Evolutionary conservation across 2,329 filamentous ascomycete species (phyloP), one percentile per base, ranked within the genome.

Genomic region (Cordyceps cicadae): DNA sequence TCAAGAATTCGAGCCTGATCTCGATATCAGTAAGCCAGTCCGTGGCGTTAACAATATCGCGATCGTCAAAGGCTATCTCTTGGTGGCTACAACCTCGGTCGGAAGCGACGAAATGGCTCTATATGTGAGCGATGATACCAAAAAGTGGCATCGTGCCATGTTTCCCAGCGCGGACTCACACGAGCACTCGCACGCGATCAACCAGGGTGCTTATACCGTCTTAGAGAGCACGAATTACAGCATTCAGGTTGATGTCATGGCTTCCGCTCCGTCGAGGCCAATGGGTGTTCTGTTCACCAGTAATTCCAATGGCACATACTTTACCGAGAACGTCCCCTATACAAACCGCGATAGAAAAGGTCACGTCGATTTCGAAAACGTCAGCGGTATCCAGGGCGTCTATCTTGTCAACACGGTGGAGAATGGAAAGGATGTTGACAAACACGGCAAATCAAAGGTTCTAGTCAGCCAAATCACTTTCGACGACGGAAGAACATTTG

Each of bases 191-290:
- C 76, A 78, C 62, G 72, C 70, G 54, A 75, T 92, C 68, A 82
- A 91, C 63, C 88, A 96, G 71, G 85, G 93, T 70, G 90, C 90
- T 3, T 99, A 97, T 73, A 99, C 94, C 0, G 83, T 99, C 53
- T 81, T 99, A 46, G 93, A 97, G 75, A 94, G 92, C 69, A 97
- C 94, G 48, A 93, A 96, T 70, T 97, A 99, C 78, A 97, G 93
- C 77, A 92, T 99, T 67, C 93, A 97, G 75, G 86, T 99, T 60
- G 92, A 97, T 73, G 92, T 97, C 64, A 87, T 93, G 82, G 90
- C 88, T 1, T 79, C 79, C 45, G 78, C 77, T 50, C 81, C 81
- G 14, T 82, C 81, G 1, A 84, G 82, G 43, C 84, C 88, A 0
- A 93, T 96, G 84, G 95, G 94, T 39, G 86, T 89, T 12, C 80